Percentiles rank a stretch among this genome's conserved stretches.
These are phyloP conservation scores for Xylaria sp. DNA, from an alignment of 2,329 filamentous ascomycete species.

Conservation along the genomic window DNA sequence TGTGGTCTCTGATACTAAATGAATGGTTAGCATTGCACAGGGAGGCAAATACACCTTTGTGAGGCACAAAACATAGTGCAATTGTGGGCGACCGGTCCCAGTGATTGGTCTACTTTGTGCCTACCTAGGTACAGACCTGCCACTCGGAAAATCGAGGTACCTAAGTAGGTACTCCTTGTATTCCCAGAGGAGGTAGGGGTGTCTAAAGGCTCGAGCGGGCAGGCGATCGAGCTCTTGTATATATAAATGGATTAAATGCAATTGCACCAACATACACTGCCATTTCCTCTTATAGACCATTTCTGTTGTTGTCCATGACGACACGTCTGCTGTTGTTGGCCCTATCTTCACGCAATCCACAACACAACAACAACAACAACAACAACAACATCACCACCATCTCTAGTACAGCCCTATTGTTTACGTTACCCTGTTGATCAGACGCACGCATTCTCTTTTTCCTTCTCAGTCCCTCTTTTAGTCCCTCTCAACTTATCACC, in stretches of 20 bases:
- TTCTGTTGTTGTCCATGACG: slow-evolving; percentile 15
- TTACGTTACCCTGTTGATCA: slow-evolving; percentile 33
- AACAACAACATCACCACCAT: slow-evolving; percentile 9
- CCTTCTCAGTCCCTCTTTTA: slow-evolving; percentile 42
- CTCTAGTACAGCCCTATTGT: slow-evolving; percentile 15
- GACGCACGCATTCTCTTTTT: slow-evolving; percentile 40
- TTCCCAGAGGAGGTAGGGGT: slow-evolving; percentile 1
- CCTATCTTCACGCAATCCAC: slow-evolving; percentile 19
- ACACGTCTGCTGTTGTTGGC: slow-evolving; percentile 28
- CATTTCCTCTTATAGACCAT: slow-evolving; percentile 13
- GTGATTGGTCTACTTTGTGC: slow-evolving; percentile 25
- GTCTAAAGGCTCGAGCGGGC: neutral
- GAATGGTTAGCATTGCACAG: slow-evolving; percentile 31
- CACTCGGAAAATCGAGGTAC: slow-evolving; percentile 3
- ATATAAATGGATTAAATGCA: slow-evolving; percentile 18
- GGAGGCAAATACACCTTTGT: slow-evolving; percentile 26
- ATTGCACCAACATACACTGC: slow-evolving; percentile 5
- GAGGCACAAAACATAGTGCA: slow-evolving; percentile 18
- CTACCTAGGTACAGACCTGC: slow-evolving; percentile 7
- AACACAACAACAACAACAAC: slow-evolving; percentile 18
- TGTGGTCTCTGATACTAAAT: slow-evolving; percentile 9
- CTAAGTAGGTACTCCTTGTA: neutral
- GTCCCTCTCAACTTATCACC: slow-evolving; percentile 29
- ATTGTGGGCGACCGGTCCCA: neutral
- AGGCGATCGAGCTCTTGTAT: slow-evolving; percentile 1